Base-by-base conservation (phyloP, 75 land plant species). In the Adiantum capillusveneris region DNA sequence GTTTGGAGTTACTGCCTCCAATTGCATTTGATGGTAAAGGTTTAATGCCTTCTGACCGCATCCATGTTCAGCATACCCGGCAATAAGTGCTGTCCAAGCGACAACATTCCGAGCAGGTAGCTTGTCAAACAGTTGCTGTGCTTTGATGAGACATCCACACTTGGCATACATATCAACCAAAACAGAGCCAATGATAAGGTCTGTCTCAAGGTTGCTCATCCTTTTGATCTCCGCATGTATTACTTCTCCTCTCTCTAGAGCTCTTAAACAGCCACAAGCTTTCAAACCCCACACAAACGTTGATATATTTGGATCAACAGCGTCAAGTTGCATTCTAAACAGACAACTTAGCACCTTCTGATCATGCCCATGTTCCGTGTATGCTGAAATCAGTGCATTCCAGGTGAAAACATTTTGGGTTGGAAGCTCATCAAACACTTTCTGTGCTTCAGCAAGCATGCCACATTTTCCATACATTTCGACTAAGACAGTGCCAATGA, bases 341-440 rank as follows among this genome's bases (percentile, higher is more conserved):
- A 66, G 66, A 53, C 65, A 44, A 17, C n/a, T 37, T n/a, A 70
- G 36, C 0, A 72, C 63, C 31, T 75, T 65, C 1, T 25, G 20
- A 17, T 57, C 58, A 31, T 17, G 12, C 25, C 57, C 66, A 42
- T 63, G 39, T 5, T 44, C 49, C 0, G 56, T 62, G 52, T 58
- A 70, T 19, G 69, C 69, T 17, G 65, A 68, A 31, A 76, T 76
- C 70, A 76, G 43, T 3, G 66, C 57, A 31, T 56, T 65, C 79
- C 79, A 70, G 1, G 66, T 45, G 0, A 70, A 68, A 24, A 70
- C 74, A 58, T 65, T 76, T 29, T 56, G 44, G 14, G 31, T 44
- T 0, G 70, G 64, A 41, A 70, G 65, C 18, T 16, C 25, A 16
- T 62, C 70, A 58, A 76, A 76, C 69, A 70, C 53, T 11, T 41